phyloP scores from a whole-genome alignment of 176 grass and related monocot species.

The Triticum monococcum region DNA sequence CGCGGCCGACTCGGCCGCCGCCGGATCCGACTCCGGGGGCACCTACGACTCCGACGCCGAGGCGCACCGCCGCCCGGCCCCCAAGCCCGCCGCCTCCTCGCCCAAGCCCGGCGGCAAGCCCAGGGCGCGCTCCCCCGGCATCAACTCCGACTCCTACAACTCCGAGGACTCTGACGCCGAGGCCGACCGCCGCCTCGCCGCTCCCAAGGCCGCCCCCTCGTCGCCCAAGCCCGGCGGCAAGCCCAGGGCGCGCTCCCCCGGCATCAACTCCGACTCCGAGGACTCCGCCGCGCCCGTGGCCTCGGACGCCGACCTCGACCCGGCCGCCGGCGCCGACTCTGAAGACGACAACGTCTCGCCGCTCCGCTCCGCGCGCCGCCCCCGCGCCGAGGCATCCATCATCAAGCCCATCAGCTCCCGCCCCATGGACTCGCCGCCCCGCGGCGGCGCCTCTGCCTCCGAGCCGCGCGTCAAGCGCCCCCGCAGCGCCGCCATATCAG shows the following conservation, averaged over 20 bases:
- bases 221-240: slow-evolving; percentile 20
- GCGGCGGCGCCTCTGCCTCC: slow-evolving; percentile 13
- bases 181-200: slow-evolving; percentile 10
- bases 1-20: not conserved
- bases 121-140: slow-evolving; percentile 23
- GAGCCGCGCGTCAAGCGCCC: slow-evolving; percentile 51
- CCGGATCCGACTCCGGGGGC: slow-evolving; percentile 47
- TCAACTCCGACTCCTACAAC: slow-evolving; percentile 23
- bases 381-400: slow-evolving; percentile 46
- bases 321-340: slow-evolving; percentile 17
- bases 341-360: slow-evolving; percentile 41
- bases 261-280: slow-evolving; percentile 29
- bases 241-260: slow-evolving; percentile 27
- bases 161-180: not conserved
- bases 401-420: slow-evolving; percentile 74
- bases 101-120: slow-evolving; percentile 21
- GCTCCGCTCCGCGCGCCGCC: slow-evolving; percentile 23
- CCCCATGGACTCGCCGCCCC: slow-evolving; percentile 51
- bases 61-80: slow-evolving; percentile 18
- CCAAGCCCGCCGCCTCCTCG: not conserved
- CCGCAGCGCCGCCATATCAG: slow-evolving; percentile 21
- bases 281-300: slow-evolving; percentile 4
- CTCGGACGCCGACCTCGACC: slow-evolving; percentile 31
- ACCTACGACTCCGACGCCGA: slow-evolving; percentile 22
- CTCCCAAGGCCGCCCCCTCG: not conserved